A percentile compares a stretch with the other conserved stretches of the same genome.
Conservation (phyloP, 495 filamentous ascomycete genomes). For the Parathielavia hyrcaniae region DNA sequence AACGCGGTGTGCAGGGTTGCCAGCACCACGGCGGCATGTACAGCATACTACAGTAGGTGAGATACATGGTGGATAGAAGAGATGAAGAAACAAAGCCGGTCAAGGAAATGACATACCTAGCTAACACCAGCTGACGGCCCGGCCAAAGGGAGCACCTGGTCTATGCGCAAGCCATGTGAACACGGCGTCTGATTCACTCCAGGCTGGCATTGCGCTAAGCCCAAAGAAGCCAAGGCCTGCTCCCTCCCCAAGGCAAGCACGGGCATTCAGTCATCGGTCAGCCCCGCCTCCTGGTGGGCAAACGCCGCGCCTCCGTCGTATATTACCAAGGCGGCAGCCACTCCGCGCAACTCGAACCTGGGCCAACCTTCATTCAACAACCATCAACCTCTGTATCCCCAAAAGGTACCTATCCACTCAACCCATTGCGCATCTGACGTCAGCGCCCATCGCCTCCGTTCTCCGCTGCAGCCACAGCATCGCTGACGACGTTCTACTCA, state of each 20-base stretch:
- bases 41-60: neutral
- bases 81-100: slow-evolving; percentile 11
- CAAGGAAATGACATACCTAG: neutral
- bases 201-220: slow-evolving; percentile 13
- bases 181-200: slow-evolving; percentile 30
- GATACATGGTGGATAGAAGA: neutral
- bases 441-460: neutral
- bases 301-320: slow-evolving; percentile 7
- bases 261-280: slow-evolving; percentile 27
- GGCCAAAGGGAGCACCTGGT: neutral
- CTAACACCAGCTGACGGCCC: slow-evolving; percentile 6
- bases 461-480: neutral
- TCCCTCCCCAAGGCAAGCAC: neutral
- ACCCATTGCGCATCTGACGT: slow-evolving; percentile 4
- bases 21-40: too few relatives aligned
- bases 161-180: slow-evolving; percentile 23
- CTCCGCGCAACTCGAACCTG: slow-evolving; percentile 13
- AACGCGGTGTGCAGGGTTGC: too few relatives aligned
- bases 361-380: slow-evolving; percentile 15
- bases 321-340: slow-evolving; percentile 28
- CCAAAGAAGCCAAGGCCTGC: slow-evolving; percentile 5
- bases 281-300: slow-evolving; percentile 27
- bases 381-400: neutral
- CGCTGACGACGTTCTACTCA: slow-evolving; percentile 1
- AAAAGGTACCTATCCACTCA: neutral